These are phyloP conservation scores for Rhynchosporium graminicola DNA, from an alignment of 2,329 filamentous ascomycete species.

Conservation along the genomic window DNA sequence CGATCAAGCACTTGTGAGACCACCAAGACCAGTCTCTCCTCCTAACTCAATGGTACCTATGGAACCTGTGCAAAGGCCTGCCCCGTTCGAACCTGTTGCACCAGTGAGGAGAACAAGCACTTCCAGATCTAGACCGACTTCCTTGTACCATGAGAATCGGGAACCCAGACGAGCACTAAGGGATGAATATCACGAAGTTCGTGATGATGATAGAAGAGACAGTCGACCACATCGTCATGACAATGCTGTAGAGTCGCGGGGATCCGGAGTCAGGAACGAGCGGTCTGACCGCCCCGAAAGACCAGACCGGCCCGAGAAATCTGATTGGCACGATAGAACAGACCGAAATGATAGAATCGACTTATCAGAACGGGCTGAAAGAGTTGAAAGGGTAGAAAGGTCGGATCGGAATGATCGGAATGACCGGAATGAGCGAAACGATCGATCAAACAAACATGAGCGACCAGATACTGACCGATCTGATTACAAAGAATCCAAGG, in stretches of 20 bases:
- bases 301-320: conserved; percentile 26
- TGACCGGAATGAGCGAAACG: conserved; percentile 17
- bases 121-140: conserved; percentile 36
- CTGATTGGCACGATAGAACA: conserved; percentile 5
- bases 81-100: conserved; percentile 33
- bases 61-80: conserved; percentile 34
- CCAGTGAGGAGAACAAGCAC: conserved; percentile 41
- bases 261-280: conserved; percentile 32
- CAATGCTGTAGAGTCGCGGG: conserved; percentile 35
- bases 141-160: conserved; percentile 36
- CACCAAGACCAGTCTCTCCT: conserved; percentile 44
- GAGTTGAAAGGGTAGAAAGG: conserved; percentile 18
- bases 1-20: conserved; percentile 49
- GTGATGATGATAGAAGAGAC: conserved; percentile 36
- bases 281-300: conserved; percentile 20
- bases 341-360: conserved; percentile 22
- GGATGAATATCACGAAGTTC: conserved; percentile 39
- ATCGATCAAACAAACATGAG: conserved; percentile 25
- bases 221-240: conserved; percentile 34
- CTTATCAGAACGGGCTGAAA: conserved; percentile 11
- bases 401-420: conserved; percentile 17
- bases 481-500: conserved; percentile 23
- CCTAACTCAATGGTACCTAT: conserved; percentile 32
- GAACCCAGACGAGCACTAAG: conserved; percentile 30
- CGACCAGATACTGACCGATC: conserved; percentile 19